Conservation (phyloP, 2,329 filamentous ascomycete species). For the Leptoxyphium fumago region DNA sequence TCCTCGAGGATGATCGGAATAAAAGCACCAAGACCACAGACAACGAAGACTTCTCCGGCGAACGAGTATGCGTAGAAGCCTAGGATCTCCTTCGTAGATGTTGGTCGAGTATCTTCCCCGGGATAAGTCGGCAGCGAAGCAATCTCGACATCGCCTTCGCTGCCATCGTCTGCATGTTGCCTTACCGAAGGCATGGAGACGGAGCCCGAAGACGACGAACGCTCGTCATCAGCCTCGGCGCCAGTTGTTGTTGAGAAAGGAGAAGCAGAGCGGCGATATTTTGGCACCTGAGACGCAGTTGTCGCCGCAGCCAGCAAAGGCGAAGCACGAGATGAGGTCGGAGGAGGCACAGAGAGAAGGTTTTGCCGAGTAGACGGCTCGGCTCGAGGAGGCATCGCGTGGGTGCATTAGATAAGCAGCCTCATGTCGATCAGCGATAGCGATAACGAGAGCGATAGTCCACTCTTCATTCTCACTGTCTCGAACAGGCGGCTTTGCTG, state of each 20-base stretch:
- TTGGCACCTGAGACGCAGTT: neutral
- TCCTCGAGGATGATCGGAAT: constrained; percentile 92
- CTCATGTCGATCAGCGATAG: no score
- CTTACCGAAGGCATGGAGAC: neutral
- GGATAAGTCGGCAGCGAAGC: constrained; percentile 43
- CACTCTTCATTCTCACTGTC: no score
- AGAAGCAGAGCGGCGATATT: neutral
- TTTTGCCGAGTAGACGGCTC: neutral
- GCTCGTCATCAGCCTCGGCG: constrained; percentile 11
- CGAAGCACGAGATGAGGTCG: neutral
- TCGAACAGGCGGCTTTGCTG: no score
- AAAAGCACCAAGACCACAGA: constrained; percentile 80
- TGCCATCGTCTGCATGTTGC: neutral
- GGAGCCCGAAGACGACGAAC: constrained; percentile 5
- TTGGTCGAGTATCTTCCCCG: constrained; percentile 78
- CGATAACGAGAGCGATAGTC: no score
- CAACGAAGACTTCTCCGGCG: constrained; percentile 90
- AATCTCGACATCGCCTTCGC: neutral
- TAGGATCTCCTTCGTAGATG: constrained; percentile 70
- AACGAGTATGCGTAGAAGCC: constrained; percentile 97
- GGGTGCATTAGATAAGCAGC: no score
- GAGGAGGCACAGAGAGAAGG: neutral
- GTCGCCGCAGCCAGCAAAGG: neutral
- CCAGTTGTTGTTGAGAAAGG: neutral
- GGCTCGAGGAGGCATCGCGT: neutral